Percentiles rank a stretch among this genome's conserved stretches.
Conservation (phyloP, 2,329 filamentous ascomycete species). For the Arthroderma uncinatum region DNA sequence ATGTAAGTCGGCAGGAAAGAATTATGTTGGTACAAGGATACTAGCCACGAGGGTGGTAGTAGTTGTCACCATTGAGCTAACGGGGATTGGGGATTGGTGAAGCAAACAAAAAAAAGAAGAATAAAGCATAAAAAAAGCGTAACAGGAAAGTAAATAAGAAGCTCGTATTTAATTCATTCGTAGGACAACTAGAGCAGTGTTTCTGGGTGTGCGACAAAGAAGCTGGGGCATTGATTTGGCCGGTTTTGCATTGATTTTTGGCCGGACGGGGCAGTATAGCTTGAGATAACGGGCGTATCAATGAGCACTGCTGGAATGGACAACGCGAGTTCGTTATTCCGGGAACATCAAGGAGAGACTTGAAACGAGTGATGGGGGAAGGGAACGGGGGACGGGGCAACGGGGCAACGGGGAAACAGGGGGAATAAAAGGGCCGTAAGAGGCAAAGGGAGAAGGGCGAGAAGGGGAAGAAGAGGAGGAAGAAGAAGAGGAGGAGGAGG, state of each 20-base stretch:
- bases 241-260: slow-evolving; percentile 1
- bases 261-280: background rate
- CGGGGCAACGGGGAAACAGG: background rate
- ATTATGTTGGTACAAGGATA: slow-evolving; percentile 7
- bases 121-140: background rate
- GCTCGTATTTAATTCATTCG: slow-evolving; percentile 8
- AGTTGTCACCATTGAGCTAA: slow-evolving; percentile 4
- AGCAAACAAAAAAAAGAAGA: slow-evolving; percentile 5
- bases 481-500: slow-evolving; percentile 5
- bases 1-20: background rate
- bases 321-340: slow-evolving; percentile 1
- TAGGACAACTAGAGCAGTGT: slow-evolving; percentile 1
- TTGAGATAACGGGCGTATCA: background rate
- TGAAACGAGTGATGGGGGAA: slow-evolving; percentile 4
- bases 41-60: slow-evolving; percentile 5
- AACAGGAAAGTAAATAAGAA: slow-evolving; percentile 3
- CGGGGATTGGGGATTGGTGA: slow-evolving; percentile 3
- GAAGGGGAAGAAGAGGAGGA: slow-evolving; percentile 14
- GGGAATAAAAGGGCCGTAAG: slow-evolving; percentile 6
- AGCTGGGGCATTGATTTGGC: slow-evolving; percentile 2
- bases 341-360: slow-evolving; percentile 7
- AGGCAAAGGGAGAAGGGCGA: slow-evolving; percentile 1
- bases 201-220: slow-evolving; percentile 7
- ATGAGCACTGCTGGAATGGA: background rate
- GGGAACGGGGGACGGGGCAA: background rate